Evolutionary conservation across 176 grass and related monocot genomes (phyloP).

Genomic region (Tillandsia leiboldiana): DNA sequence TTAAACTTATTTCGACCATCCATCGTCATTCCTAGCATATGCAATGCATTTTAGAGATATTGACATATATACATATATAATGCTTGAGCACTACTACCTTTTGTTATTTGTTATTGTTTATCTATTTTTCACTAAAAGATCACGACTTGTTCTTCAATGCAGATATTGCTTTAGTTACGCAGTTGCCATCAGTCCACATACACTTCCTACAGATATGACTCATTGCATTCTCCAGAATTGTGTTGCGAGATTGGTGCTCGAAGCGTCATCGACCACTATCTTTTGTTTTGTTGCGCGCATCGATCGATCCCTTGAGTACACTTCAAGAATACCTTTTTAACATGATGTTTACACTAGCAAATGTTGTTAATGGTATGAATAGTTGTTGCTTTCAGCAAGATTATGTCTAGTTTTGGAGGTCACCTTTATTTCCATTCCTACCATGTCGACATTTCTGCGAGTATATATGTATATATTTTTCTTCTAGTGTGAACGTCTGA

Average conservation of each 20-base stretch:
- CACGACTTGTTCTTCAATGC: not conserved
- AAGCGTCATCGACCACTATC: conserved; percentile 3
- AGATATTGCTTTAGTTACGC: conserved; percentile 7
- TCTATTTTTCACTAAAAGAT: not conserved
- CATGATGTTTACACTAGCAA: not conserved
- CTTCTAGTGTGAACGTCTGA: too few species aligned
- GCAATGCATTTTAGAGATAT: not conserved
- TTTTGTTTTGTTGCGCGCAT: conserved; percentile 4
- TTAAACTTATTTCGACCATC: not conserved
- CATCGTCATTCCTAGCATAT: not conserved
- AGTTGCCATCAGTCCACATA: too few species aligned
- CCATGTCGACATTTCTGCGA: too few species aligned
- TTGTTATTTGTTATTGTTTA: not conserved
- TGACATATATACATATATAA: not conserved
- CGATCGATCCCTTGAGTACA: conserved; percentile 3
- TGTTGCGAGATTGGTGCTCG: not conserved
- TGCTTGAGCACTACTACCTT: not conserved
- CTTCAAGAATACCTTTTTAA: not conserved
- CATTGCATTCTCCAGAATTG: not conserved
- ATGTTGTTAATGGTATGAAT: not conserved
- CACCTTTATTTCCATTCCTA: not conserved
- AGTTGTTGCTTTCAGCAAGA: conserved; percentile 9
- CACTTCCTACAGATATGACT: not conserved
- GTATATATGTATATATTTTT: too few species aligned
- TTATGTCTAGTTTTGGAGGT: not conserved